Evolutionary conservation across 2,329 filamentous ascomycete genomes (phyloP), one percentile per base, ranked within the genome.

Genomic region (Malbranchea cinnamomea): DNA sequence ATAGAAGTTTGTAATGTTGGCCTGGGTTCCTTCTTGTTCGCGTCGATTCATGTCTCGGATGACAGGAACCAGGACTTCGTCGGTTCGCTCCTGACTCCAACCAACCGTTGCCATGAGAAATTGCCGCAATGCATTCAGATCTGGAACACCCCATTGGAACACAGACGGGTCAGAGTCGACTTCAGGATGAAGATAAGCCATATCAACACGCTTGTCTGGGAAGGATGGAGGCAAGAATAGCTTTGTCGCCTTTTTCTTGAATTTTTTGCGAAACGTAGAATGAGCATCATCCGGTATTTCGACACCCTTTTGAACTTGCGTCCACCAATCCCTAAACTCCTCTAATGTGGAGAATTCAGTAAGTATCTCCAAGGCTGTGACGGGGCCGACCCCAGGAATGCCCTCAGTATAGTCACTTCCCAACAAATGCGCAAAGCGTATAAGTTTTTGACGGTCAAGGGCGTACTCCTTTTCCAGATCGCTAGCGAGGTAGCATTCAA

Each of bases 341-440:
- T 67, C 56, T 0, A 98, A 68, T 9, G 39, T 45, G 0, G 74
- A 66, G 40, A 98, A 98, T 46, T 98, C 89, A 5, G 82, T 85
- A 0, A 98, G 63, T 33, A 98, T 87, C 53, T 98, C 89, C 2
- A 98, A 64, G 0, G 89, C 91, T 0, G 83, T 94, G 28, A 98
- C 89, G 0, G 91, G 89, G 0, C 89, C 89, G 18, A 98, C 78
- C 3, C 84, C 85, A 0, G 81, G 72, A 0, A 98, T 67, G 0
- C 89, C 89, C 46, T 95, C 82, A 0, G 87, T 93, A 51, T 98
- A 98, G 56, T 98, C 89, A 6, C 78, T 87, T 0, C 89, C 89
- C 0, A 98, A 68, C 0, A 98, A 66, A 47, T 95, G 85, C 0
- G 89, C 89, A 35, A 95, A 71, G 11, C 78, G 70, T 37, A 98